phyloP scores from a whole-genome alignment of 306 rosid species.

The Corylus avellana region DNA sequence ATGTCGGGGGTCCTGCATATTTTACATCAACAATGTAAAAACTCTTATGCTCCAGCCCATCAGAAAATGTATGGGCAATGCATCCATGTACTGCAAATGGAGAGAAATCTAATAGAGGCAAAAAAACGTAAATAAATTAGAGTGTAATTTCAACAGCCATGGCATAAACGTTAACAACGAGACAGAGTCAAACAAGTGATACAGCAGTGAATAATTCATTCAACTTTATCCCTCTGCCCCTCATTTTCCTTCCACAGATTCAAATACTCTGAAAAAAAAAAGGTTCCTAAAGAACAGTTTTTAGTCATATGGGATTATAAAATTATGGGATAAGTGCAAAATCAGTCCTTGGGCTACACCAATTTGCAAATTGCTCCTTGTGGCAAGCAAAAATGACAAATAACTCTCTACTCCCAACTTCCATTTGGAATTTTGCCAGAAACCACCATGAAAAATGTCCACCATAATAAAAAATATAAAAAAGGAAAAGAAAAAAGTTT shows the following conservation, averaged over 20 bases:
- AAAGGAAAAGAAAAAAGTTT: too few species aligned
- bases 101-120: neutral
- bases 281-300: neutral
- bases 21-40: conserved; percentile 23
- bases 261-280: neutral
- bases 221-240: neutral
- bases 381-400: neutral
- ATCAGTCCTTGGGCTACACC: too few species aligned
- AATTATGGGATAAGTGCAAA: too few species aligned
- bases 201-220: neutral
- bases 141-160: neutral
- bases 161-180: neutral
- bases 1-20: conserved; percentile 83
- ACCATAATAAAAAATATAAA: too few species aligned
- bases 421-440: too few species aligned
- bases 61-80: conserved; percentile 7
- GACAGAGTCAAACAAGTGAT: neutral
- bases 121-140: neutral
- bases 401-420: too few species aligned
- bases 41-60: conserved; percentile 17
- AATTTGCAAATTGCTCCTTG: too few species aligned
- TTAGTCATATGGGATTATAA: neutral
- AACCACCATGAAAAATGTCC: too few species aligned
- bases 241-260: neutral
- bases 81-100: neutral